Evolutionary conservation across 2,329 filamentous ascomycete species (phyloP).

Genomic region (Claviceps digitariae): DNA sequence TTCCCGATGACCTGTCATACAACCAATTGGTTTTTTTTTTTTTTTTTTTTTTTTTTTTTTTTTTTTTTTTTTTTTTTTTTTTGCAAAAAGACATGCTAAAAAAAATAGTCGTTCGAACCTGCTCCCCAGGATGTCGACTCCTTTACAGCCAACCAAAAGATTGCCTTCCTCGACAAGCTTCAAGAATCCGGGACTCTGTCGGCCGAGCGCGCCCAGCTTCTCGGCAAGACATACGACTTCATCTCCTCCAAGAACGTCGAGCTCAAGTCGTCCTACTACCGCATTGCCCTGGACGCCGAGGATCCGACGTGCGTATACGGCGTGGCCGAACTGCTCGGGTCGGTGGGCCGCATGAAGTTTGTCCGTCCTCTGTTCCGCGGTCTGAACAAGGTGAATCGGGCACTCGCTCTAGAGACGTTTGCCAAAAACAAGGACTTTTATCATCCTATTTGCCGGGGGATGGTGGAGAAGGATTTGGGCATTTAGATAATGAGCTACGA

Average conservation of each 20-base stretch:
- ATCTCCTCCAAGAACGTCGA: conserved; percentile 72
- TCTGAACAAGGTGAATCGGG: conserved; percentile 59
- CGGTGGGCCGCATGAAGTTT: conserved; percentile 93
- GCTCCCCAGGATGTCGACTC: conserved; percentile 51
- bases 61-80: too few species aligned
- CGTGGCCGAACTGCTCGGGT: conserved; percentile 60
- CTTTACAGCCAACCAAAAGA: conserved; percentile 76
- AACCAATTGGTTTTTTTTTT: too few species aligned
- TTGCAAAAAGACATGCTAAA: too few species aligned
- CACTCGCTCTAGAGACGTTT: conserved; percentile 70
- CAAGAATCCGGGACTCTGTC: conserved; percentile 51
- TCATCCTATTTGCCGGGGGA: conserved; percentile 77
- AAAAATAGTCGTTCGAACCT: conserved; percentile 51
- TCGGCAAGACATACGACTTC: conserved; percentile 66
- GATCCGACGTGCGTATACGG: conserved; percentile 56
- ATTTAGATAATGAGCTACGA: conserved; percentile 10
- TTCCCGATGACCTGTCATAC: neutral
- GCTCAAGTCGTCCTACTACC: conserved; percentile 66
- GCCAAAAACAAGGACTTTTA: conserved; percentile 84
- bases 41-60: too few species aligned
- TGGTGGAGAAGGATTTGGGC: conserved; percentile 75
- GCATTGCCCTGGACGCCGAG: conserved; percentile 62
- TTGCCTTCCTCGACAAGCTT: conserved; percentile 78
- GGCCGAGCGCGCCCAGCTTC: conserved; percentile 49
- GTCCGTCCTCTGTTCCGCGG: conserved; percentile 73